These are phyloP conservation scores for Salix dunnii DNA, from an alignment of 345 rosid genomes.

Conservation along the genomic window DNA sequence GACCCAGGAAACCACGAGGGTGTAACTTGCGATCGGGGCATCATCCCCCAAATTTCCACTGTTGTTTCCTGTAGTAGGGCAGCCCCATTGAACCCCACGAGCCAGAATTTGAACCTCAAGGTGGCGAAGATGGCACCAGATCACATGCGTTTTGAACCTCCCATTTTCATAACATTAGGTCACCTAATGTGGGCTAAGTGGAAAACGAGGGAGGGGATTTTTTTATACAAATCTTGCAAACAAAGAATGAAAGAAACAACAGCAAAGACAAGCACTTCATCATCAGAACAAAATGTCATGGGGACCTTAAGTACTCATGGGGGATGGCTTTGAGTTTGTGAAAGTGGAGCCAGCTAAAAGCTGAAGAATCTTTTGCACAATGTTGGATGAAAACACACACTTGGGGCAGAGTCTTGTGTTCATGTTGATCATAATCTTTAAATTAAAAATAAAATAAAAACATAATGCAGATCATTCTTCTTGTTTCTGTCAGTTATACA, in stretches of 20 bases:
- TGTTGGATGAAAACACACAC: slow-evolving; percentile 56
- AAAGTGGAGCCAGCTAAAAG: slow-evolving; percentile 56
- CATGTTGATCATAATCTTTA: not conserved
- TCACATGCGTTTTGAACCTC: slow-evolving; percentile 41
- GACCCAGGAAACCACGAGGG: slow-evolving; percentile 33
- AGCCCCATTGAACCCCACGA: slow-evolving; percentile 24
- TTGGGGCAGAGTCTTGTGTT: slow-evolving; percentile 18
- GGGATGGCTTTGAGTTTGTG: slow-evolving; percentile 40
- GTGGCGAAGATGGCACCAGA: slow-evolving; percentile 32
- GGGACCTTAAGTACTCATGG: slow-evolving; percentile 95
- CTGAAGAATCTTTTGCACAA: slow-evolving; percentile 42
- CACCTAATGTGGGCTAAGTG: slow-evolving; percentile 32
- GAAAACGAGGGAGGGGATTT: slow-evolving; percentile 12
- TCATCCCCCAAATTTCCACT: slow-evolving; percentile 7
- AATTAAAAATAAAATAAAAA: not conserved
- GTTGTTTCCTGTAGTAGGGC: slow-evolving; percentile 19
- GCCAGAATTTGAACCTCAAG: slow-evolving; percentile 18
- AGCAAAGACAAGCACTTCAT: slow-evolving; percentile 55
- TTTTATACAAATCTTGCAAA: not conserved
- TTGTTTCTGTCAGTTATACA: no score
- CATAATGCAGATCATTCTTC: not conserved
- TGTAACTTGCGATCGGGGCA: slow-evolving; percentile 45
- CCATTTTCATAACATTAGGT: slow-evolving; percentile 20
- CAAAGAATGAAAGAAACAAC: slow-evolving; percentile 45
- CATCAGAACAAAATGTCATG: slow-evolving; percentile 47